Percentiles rank a stretch among this genome's conserved stretches.
phyloP scores from a whole-genome alignment of 345 rosid genomes.

The Dimocarpus longan region DNA sequence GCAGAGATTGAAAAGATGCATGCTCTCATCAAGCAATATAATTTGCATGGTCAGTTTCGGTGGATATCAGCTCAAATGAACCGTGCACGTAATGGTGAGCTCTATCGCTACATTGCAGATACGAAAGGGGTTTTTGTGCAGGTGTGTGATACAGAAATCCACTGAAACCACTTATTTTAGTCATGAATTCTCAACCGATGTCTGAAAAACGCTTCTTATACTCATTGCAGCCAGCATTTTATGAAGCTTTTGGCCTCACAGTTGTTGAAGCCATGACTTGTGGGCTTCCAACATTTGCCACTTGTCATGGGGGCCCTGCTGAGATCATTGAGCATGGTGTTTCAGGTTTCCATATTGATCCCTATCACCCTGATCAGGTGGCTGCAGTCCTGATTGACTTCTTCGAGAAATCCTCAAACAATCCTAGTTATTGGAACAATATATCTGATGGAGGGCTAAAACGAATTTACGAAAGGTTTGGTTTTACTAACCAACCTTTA shows the following conservation, averaged over 20 bases:
- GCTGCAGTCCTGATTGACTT: slow-evolving; percentile 40
- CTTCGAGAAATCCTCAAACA: slow-evolving; percentile 39
- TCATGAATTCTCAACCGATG: not conserved
- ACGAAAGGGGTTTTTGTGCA: slow-evolving; percentile 52
- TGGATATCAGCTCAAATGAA: slow-evolving; percentile 61
- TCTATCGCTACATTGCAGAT: slow-evolving; percentile 58
- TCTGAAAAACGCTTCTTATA: slow-evolving; percentile 4
- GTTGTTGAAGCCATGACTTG: slow-evolving; percentile 62
- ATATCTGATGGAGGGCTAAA: slow-evolving; percentile 52
- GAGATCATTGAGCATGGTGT: slow-evolving; percentile 57
- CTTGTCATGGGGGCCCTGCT: slow-evolving; percentile 58
- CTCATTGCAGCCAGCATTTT: slow-evolving; percentile 49
- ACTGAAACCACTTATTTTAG: slow-evolving; percentile 3
- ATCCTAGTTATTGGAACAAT: slow-evolving; percentile 46
- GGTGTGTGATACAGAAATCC: slow-evolving; percentile 17
- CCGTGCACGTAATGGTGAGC: slow-evolving; percentile 62
- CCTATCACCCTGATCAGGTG: slow-evolving; percentile 49
- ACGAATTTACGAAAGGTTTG: slow-evolving; percentile 51
- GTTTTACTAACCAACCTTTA: slow-evolving; percentile 4
- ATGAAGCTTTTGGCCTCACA: slow-evolving; percentile 65
- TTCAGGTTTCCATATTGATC: slow-evolving; percentile 60
- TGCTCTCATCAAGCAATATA: slow-evolving; percentile 43
- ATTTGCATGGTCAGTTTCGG: slow-evolving; percentile 51
- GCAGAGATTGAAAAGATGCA: slow-evolving; percentile 59
- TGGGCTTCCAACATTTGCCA: slow-evolving; percentile 63